phyloP scores from a whole-genome alignment of 345 rosid species.

The Gossypium thurberi region DNA sequence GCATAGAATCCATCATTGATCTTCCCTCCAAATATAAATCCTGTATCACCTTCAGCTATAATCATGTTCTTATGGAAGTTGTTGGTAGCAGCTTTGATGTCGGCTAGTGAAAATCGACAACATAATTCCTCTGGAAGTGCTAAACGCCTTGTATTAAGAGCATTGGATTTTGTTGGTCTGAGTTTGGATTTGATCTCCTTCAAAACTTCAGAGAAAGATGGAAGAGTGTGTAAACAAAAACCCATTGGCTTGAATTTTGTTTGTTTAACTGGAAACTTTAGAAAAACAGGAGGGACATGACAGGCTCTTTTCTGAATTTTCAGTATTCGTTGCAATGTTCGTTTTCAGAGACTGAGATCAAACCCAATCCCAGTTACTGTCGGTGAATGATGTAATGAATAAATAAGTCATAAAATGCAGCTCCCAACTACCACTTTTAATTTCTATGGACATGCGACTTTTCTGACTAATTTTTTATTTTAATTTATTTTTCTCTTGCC shows the following conservation, averaged over 20 bases:
- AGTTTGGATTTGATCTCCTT: background rate
- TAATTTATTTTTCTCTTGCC: background rate
- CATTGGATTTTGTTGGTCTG: background rate
- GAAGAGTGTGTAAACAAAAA: too few relatives aligned
- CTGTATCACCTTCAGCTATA: background rate
- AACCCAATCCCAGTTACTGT: too few relatives aligned
- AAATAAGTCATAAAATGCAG: background rate
- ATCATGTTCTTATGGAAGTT: background rate
- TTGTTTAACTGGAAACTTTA: background rate
- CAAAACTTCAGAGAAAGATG: background rate
- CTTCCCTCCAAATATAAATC: background rate
- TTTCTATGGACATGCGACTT: background rate
- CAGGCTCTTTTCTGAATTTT: background rate
- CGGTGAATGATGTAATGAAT: too few relatives aligned
- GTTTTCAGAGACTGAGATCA: too few relatives aligned
- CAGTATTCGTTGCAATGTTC: too few relatives aligned
- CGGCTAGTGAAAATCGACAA: background rate
- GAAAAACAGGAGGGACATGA: background rate
- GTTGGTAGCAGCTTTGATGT: background rate
- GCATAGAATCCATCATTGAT: background rate
- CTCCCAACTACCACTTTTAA: background rate
- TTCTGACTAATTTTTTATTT: background rate
- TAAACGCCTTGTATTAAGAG: background rate
- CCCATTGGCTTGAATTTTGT: background rate
- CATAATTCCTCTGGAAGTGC: background rate